phyloP scores from a whole-genome alignment of 2,329 filamentous ascomycete genomes.

The Aureobasidium sp. region DNA sequence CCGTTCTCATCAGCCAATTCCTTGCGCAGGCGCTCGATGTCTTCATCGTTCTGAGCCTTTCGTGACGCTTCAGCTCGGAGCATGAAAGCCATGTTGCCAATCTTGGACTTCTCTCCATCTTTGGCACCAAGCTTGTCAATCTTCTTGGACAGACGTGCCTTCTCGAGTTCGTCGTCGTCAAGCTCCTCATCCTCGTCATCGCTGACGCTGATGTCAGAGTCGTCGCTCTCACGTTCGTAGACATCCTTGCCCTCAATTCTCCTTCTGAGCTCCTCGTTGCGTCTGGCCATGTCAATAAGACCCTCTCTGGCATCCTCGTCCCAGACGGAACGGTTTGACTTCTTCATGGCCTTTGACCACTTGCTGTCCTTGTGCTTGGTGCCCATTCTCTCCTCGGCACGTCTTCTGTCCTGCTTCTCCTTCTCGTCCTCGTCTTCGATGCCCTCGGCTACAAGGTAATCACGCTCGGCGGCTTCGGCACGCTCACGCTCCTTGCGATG shows the following conservation, averaged over 20 bases:
- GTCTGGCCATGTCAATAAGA: conserved; percentile 71
- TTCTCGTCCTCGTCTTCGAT: conserved; percentile 57
- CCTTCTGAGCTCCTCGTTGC: conserved; percentile 73
- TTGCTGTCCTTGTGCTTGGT: conserved; percentile 81
- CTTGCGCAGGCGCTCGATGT: conserved; percentile 51
- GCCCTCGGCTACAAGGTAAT: conserved; percentile 52
- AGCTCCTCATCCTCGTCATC: conserved; percentile 59
- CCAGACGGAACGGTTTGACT: conserved; percentile 74
- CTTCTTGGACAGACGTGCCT: conserved; percentile 27
- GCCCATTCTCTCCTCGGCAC: conserved; percentile 79
- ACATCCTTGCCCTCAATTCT: conserved; percentile 68
- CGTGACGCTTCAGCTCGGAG: conserved; percentile 72
- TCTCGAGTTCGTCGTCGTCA: conserved; percentile 42
- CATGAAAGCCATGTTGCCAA: conserved; percentile 93
- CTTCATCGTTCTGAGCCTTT: conserved; percentile 73
- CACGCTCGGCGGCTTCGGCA: conserved; percentile 47
- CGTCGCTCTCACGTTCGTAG: conserved; percentile 35
- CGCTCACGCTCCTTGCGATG: conserved; percentile 71
- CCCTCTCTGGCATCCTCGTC: conserved; percentile 77
- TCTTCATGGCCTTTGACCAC: conserved; percentile 80
- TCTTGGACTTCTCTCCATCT: conserved; percentile 43
- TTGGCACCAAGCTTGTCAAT: conserved; percentile 35
- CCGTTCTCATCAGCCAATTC: conserved; percentile 61
- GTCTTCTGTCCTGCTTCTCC: conserved; percentile 61
- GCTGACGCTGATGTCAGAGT: conserved; percentile 34